Conservation (phyloP, 169 alveolate genomes). For the Eimeria maxima region DNA sequence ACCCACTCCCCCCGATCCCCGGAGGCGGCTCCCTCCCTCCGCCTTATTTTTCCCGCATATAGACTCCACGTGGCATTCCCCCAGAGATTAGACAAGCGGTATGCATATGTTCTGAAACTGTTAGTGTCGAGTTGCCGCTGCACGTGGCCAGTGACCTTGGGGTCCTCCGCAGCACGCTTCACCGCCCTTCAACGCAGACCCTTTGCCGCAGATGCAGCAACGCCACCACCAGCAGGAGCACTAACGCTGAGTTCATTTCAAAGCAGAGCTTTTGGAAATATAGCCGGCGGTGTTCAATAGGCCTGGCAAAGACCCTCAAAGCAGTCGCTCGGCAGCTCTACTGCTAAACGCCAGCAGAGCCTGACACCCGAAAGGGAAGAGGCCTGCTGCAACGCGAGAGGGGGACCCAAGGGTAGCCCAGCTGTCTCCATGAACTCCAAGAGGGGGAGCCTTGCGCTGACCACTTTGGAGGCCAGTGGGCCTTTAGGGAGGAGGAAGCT, state of each 20-base stretch:
- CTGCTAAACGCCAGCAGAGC: neutral
- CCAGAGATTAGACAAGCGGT: neutral
- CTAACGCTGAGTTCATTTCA: neutral
- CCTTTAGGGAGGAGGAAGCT: conserved; percentile 18
- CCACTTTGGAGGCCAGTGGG: conserved; percentile 40
- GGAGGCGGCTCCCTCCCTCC: neutral
- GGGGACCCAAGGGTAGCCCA: neutral
- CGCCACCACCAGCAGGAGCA: neutral
- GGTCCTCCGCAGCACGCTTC: neutral
- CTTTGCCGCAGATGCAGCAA: neutral
- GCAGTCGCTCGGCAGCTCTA: neutral
- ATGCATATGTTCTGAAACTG: neutral
- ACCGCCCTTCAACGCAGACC: neutral
- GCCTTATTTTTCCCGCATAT: neutral
- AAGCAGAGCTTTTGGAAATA: neutral
- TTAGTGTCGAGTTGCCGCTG: neutral
- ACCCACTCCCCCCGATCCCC: conserved; percentile 23
- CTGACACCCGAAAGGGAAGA: neutral
- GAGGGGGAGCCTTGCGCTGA: conserved; percentile 18
- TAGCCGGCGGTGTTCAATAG: neutral
- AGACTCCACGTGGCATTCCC: neutral
- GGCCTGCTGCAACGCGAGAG: neutral
- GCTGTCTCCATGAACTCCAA: conserved; percentile 6
- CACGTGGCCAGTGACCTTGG: neutral
- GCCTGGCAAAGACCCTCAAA: neutral